phyloP scores from a whole-genome alignment of 257 asterid genomes.

The Leptodermis oblonga region DNA sequence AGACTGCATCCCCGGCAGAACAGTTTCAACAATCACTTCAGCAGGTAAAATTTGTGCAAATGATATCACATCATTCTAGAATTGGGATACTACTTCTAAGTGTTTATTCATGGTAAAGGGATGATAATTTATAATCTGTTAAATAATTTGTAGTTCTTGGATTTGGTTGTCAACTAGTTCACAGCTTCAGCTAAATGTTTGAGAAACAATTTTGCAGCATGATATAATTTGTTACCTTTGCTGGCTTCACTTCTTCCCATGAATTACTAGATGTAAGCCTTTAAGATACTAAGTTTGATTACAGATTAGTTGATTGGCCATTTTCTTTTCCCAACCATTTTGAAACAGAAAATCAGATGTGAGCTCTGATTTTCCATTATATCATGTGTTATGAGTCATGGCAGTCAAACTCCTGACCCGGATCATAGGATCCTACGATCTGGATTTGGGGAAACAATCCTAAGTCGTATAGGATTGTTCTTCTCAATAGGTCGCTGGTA shows the following conservation, averaged over 20 bases:
- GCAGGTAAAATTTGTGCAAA: constrained; percentile 40
- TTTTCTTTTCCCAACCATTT: background rate
- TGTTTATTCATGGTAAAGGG: constrained; percentile 5
- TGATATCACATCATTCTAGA: constrained; percentile 3
- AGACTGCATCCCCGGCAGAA: constrained; percentile 57
- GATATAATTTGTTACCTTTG: no score
- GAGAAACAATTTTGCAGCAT: background rate
- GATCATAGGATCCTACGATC: no score
- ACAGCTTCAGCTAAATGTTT: constrained; percentile 33
- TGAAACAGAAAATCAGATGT: background rate
- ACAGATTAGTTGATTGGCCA: background rate
- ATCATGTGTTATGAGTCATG: background rate
- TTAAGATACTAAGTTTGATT: background rate
- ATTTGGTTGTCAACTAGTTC: background rate
- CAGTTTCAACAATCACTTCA: constrained; percentile 64
- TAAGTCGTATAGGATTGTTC: no score
- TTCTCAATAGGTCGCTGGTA: no score
- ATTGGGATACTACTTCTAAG: background rate
- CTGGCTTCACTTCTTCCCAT: background rate
- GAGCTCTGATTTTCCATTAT: background rate
- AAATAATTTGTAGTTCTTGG: background rate
- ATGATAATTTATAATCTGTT: background rate
- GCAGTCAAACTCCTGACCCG: no score
- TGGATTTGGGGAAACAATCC: no score
- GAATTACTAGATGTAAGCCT: background rate